Conservation (phyloP, 176 grass and related monocot genomes). For the Ananas comosus region DNA sequence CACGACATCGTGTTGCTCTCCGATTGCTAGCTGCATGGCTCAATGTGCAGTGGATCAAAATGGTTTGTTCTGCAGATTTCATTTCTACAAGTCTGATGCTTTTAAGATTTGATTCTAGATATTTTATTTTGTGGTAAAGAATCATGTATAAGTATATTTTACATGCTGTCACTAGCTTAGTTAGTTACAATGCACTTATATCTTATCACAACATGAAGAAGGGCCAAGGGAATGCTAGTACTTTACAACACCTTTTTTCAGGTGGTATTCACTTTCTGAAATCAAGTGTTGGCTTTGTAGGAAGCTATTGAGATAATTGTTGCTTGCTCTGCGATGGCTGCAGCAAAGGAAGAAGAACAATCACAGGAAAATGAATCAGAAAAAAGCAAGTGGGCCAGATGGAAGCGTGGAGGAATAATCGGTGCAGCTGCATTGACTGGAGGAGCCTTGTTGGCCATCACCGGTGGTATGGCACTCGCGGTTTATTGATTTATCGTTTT, state of each 20-base stretch:
- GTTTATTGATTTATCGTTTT: not conserved
- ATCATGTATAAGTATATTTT: too few relatives aligned
- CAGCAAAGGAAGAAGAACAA: conserved; percentile 64
- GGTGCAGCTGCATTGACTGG: conserved; percentile 91
- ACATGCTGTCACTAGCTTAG: too few relatives aligned
- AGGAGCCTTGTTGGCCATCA: conserved; percentile 83
- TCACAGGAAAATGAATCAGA: conserved; percentile 36
- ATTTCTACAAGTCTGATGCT: not conserved
- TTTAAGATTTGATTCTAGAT: not conserved
- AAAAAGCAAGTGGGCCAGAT: conserved; percentile 66
- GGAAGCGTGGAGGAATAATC: conserved; percentile 81
- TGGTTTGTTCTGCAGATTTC: conserved; percentile 40
- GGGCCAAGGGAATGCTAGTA: too few relatives aligned
- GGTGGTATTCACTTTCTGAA: conserved; percentile 2
- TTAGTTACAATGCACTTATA: too few relatives aligned
- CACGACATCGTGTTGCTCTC: conserved; percentile 81
- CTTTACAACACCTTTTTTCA: not conserved
- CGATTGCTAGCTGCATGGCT: conserved; percentile 79
- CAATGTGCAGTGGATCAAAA: conserved; percentile 80
- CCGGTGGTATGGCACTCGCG: conserved; percentile 46
- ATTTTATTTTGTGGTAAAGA: not conserved
- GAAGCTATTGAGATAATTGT: conserved; percentile 95
- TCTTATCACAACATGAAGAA: too few relatives aligned
- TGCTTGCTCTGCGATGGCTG: conserved; percentile 99
- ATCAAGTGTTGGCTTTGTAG: conserved; percentile 46